Evolutionary conservation across 805 yeast genomes (phyloP).

Genomic region (Sugiyamaella floridensis): DNA sequence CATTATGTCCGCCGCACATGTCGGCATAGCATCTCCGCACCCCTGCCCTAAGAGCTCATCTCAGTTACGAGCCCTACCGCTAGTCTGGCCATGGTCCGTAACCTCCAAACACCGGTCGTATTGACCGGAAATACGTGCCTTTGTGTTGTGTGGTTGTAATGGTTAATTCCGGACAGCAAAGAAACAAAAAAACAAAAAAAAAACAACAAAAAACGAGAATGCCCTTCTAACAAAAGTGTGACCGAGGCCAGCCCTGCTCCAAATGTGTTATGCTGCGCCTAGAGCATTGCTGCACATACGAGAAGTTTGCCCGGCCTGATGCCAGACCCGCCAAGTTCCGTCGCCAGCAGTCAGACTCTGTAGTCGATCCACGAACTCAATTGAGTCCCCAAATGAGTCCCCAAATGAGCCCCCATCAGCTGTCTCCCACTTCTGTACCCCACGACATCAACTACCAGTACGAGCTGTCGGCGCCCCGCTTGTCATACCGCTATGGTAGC

Average conservation of each 20-base stretch:
- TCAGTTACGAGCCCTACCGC: too few species aligned
- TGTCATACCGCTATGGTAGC: not conserved
- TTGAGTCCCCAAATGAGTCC: not conserved
- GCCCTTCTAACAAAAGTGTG: slow-evolving; percentile 11
- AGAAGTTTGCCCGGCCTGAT: not conserved
- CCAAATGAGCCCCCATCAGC: not conserved
- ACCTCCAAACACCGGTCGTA: not conserved
- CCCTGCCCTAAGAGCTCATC: too few species aligned
- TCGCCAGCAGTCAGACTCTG: not conserved
- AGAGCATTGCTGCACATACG: slow-evolving; percentile 8
- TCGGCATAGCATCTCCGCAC: too few species aligned
- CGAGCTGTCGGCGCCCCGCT: not conserved
- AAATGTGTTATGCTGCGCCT: slow-evolving; percentile 15
- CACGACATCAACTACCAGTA: not conserved
- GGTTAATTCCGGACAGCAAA: too few species aligned
- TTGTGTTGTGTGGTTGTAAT: too few species aligned
- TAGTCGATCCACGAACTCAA: not conserved
- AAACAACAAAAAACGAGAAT: too few species aligned
- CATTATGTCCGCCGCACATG: too few species aligned
- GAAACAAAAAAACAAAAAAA: too few species aligned
- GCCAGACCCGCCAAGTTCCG: not conserved
- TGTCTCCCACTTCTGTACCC: not conserved
- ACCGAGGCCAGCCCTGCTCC: slow-evolving; percentile 19
- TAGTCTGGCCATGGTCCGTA: not conserved
- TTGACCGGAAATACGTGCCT: not conserved